Conservation (phyloP, 2,329 filamentous ascomycete species). For the Kalmusia sp. region DNA sequence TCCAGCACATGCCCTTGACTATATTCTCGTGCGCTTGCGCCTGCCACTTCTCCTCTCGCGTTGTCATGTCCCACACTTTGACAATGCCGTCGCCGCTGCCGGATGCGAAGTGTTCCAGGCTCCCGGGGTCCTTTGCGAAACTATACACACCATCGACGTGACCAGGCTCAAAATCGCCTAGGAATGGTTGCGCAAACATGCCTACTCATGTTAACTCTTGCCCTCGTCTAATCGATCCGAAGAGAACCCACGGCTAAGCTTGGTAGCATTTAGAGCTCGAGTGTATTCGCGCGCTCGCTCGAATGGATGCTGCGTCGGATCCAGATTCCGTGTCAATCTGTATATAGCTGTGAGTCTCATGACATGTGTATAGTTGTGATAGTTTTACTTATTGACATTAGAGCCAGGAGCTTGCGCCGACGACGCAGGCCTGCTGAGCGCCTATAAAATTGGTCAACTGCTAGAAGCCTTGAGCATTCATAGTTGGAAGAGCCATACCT, state of each 20-base stretch:
- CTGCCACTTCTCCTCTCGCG: constrained; percentile 76
- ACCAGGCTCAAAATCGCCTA: constrained; percentile 85
- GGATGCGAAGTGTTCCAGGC: constrained; percentile 52
- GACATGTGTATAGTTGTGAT: too few relatives aligned
- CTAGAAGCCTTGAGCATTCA: too few relatives aligned
- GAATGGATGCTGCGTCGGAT: constrained; percentile 88
- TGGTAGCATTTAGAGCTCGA: constrained; percentile 80
- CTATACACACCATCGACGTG: constrained; percentile 82
- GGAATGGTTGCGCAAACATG: constrained; percentile 86
- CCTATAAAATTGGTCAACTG: too few relatives aligned
- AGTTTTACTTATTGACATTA: constrained; percentile 68
- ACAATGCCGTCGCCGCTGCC: constrained; percentile 79
- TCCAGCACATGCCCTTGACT: constrained; percentile 91
- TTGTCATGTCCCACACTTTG: constrained; percentile 88
- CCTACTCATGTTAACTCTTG: too few relatives aligned
- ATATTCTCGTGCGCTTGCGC: constrained; percentile 89
- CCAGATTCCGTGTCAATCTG: constrained; percentile 75
- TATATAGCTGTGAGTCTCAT: too few relatives aligned
- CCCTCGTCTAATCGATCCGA: too few relatives aligned
- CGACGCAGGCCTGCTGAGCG: constrained; percentile 69
- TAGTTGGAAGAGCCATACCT: too few relatives aligned
- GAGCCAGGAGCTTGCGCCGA: constrained; percentile 72
- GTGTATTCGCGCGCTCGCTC: constrained; percentile 89
- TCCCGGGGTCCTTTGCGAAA: constrained; percentile 56
- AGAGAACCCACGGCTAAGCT: constrained; percentile 71